Evolutionary conservation across 179 eudicot species (phyloP).

Genomic region (Gypsophila paniculata): DNA sequence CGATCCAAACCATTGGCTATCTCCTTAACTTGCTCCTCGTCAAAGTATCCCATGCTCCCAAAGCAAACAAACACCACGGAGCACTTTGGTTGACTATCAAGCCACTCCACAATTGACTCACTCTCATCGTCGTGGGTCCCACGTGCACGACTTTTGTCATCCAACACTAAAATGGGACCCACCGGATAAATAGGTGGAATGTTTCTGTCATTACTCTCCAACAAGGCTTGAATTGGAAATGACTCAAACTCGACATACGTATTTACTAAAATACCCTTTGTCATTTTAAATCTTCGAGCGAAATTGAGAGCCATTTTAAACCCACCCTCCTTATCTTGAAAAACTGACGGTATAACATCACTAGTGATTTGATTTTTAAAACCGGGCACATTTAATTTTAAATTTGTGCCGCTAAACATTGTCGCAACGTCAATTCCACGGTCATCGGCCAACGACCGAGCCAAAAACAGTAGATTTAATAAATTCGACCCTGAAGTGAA

Average conservation of each 20-base stretch:
- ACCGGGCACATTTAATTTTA: neutral
- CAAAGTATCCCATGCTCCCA: constrained; percentile 34
- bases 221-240: constrained; percentile 15
- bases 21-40: constrained; percentile 27
- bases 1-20: constrained; percentile 27
- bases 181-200: constrained; percentile 42
- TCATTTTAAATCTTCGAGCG: constrained; percentile 12
- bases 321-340: constrained; percentile 19
- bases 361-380: neutral
- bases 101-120: constrained; percentile 26
- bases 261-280: constrained; percentile 51
- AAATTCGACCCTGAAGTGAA: constrained; percentile 24
- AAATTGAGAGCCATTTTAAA: neutral
- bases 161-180: constrained; percentile 45
- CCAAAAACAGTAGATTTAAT: neutral
- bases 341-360: constrained; percentile 17
- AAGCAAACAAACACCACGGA: constrained; percentile 35
- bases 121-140: neutral
- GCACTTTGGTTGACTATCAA: constrained; percentile 23
- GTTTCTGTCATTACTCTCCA: neutral
- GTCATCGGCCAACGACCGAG: constrained; percentile 1
- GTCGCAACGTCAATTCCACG: neutral
- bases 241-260: constrained; percentile 41
- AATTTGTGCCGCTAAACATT: neutral
- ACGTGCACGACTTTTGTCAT: neutral